Conservation (phyloP, 768 basidiomycete species). For the Mycena filopes region DNA sequence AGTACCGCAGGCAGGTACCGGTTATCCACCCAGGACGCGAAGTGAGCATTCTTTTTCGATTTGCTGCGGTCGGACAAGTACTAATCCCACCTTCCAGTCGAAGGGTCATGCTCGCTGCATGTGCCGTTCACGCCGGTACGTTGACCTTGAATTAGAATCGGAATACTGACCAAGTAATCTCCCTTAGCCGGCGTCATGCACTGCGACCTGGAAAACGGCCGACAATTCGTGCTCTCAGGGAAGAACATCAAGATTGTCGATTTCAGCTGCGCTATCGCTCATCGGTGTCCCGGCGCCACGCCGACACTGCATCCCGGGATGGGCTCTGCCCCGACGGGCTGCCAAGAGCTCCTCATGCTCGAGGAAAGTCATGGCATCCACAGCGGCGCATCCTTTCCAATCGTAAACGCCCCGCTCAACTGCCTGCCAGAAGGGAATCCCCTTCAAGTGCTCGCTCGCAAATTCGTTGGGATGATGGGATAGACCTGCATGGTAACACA, state of each 20-base stretch:
- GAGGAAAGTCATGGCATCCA: constrained; percentile 15
- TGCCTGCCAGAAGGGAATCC: not conserved
- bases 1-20: not conserved
- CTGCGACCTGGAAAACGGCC: constrained; percentile 9
- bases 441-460: constrained; percentile 8
- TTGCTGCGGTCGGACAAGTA: not conserved
- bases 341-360: constrained; percentile 11
- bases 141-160: not conserved
- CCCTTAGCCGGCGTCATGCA: constrained; percentile 18
- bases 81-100: constrained; percentile 14
- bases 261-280: constrained; percentile 15
- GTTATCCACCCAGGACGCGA: not conserved
- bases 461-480: not conserved
- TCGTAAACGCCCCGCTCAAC: not conserved
- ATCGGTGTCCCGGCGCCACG: constrained; percentile 14
- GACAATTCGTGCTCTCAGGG: constrained; percentile 22
- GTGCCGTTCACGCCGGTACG: constrained; percentile 24
- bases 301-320: constrained; percentile 16
- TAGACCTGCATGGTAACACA: not conserved
- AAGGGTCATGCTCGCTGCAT: constrained; percentile 27
- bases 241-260: constrained; percentile 24
- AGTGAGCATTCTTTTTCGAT: not conserved
- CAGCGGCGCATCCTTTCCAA: not conserved
- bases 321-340: constrained; percentile 2
- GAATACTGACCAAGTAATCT: not conserved